Evolutionary conservation across 371 early-diverging fungal genomes (phyloP).

Genomic region (Syncephalastrum racemosum): DNA sequence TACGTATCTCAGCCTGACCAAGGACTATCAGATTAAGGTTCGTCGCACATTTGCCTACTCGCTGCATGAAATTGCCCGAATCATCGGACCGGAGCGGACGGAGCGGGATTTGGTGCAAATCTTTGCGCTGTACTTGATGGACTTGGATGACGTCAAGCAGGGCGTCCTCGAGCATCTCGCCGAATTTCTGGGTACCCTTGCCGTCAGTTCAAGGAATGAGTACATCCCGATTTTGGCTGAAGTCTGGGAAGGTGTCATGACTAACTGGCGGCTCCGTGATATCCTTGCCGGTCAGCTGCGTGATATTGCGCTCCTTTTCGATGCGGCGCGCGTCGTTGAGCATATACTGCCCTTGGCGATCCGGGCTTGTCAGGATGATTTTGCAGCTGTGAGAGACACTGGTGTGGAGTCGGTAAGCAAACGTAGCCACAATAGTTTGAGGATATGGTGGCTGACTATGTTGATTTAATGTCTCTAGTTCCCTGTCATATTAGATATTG

Average conservation of each 20-base stretch:
- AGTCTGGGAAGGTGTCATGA: conserved; percentile 59
- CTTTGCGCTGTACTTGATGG: conserved; percentile 60
- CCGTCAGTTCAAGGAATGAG: conserved; percentile 49
- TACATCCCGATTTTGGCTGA: conserved; percentile 53
- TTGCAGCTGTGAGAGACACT: conserved; percentile 57
- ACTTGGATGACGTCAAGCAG: conserved; percentile 62
- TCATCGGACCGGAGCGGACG: conserved; percentile 59
- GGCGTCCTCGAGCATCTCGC: conserved; percentile 60
- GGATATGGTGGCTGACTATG: no score
- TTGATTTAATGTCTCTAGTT: conserved; percentile 17
- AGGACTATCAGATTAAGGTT: conserved; percentile 60
- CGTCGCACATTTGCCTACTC: conserved; percentile 62
- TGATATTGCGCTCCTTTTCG: conserved; percentile 49
- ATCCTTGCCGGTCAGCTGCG: conserved; percentile 54
- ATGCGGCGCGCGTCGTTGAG: conserved; percentile 51
- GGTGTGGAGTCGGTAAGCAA: conserved; percentile 50
- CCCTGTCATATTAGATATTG: conserved; percentile 48
- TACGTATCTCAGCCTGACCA: conserved; percentile 48
- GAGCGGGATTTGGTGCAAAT: conserved; percentile 61
- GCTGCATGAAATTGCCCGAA: conserved; percentile 57
- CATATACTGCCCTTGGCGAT: conserved; percentile 54
- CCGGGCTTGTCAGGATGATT: conserved; percentile 57
- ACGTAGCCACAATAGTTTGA: neutral
- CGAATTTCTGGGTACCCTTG: conserved; percentile 56
- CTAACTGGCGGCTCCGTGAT: conserved; percentile 60